These are phyloP conservation scores for Knoxia roxburghii DNA, from an alignment of 257 asterid species.

Conservation along the genomic window DNA sequence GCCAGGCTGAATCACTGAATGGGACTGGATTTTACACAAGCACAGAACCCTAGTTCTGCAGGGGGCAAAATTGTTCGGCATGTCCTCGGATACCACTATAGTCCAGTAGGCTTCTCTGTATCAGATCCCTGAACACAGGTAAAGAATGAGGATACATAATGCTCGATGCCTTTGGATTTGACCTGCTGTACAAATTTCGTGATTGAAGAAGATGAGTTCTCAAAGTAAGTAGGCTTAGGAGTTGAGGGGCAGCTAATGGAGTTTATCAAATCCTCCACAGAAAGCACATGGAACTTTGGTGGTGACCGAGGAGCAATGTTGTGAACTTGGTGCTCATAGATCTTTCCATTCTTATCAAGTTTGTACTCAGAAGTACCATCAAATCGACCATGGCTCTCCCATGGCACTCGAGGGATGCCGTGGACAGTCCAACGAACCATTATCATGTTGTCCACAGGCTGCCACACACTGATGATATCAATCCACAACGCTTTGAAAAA, in stretches of 20 bases:
- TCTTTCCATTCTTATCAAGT: slow-evolving; percentile 90
- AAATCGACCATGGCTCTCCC: slow-evolving; percentile 91
- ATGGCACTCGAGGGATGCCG: slow-evolving; percentile 82
- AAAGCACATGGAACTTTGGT: slow-evolving; percentile 56
- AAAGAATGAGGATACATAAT: slow-evolving; percentile 40
- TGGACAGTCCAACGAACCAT: slow-evolving; percentile 94
- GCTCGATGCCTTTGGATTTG: slow-evolving; percentile 33
- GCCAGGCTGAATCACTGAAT: too few species aligned
- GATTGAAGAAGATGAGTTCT: slow-evolving; percentile 39
- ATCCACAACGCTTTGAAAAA: slow-evolving; percentile 78
- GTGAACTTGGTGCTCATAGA: slow-evolving; percentile 91
- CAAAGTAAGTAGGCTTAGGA: slow-evolving; percentile 86
- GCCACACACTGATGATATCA: slow-evolving; percentile 93
- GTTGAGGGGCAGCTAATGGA: slow-evolving; percentile 72
- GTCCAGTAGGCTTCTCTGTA: slow-evolving; percentile 20
- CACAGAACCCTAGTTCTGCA: not conserved
- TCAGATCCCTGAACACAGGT: slow-evolving; percentile 30
- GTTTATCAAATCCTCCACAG: slow-evolving; percentile 65
- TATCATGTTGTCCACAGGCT: slow-evolving; percentile 80
- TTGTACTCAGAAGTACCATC: slow-evolving; percentile 98
- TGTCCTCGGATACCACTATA: slow-evolving; percentile 13
- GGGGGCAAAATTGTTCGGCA: slow-evolving; percentile 16
- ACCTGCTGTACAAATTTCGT: slow-evolving; percentile 23
- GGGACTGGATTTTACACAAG: too few species aligned
- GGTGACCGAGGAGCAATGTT: slow-evolving; percentile 80